A percentile compares a stretch with the other conserved stretches of the same genome.
Conservation (phyloP, 257 asterid genomes). For the Fraxinus pennsylvanica region DNA sequence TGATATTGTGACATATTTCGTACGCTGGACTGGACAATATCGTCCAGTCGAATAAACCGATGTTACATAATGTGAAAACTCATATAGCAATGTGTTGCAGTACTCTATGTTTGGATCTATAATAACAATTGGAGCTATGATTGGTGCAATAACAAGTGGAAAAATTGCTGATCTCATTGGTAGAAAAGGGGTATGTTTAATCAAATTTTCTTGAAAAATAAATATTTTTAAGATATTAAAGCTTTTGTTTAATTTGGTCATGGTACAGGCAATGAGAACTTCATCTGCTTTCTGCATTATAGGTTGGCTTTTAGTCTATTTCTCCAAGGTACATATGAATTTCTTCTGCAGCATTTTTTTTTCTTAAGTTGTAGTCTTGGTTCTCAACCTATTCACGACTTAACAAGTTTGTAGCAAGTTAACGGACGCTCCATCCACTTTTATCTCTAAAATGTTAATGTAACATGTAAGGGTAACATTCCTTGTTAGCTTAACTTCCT, state of each 20-base stretch:
- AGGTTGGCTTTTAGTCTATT: constrained; percentile 77
- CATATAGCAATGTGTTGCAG: constrained; percentile 28
- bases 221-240: background rate
- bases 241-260: constrained; percentile 3
- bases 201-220: background rate
- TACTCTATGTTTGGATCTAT: constrained; percentile 79
- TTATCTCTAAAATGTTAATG: no score
- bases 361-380: no score
- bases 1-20: background rate
- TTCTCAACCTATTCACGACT: no score
- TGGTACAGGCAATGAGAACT: constrained; percentile 67
- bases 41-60: background rate
- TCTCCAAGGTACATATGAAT: constrained; percentile 42
- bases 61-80: background rate
- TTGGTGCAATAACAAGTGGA: constrained; percentile 83
- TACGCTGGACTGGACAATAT: background rate
- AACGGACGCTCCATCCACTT: no score
- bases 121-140: constrained; percentile 85
- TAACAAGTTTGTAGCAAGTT: no score
- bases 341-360: background rate
- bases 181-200: constrained; percentile 68
- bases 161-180: constrained; percentile 67
- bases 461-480: no score
- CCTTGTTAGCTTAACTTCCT: no score
- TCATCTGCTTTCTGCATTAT: constrained; percentile 67